Evolutionary conservation across 208 protist species (phyloP), one percentile per base, ranked within the genome.

Genomic region (Wallacemonas sp.): DNA sequence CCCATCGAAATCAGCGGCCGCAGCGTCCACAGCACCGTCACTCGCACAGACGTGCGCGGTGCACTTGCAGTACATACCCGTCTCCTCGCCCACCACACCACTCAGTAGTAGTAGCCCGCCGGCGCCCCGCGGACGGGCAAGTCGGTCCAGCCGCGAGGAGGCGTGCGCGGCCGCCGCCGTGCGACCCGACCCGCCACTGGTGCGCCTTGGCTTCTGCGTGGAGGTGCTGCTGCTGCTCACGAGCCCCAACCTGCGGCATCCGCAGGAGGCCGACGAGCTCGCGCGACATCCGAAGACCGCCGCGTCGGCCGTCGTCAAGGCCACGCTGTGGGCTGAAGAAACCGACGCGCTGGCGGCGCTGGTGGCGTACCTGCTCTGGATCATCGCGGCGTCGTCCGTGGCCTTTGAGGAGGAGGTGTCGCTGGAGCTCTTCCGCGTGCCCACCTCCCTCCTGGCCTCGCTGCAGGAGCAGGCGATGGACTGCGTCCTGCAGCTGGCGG

Each of bases 161-260:
- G 18, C 42, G 44, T 22, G 23, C 23, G 52, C 18, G 12, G n/a
- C 39, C 4, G 14, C 16, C 8, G 1, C 3, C 22, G 22, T 20
- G 20, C 65, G 38, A 1, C 29, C 18, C 25, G 29, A 39, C 39
- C 25, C 44, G 41, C 25, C 64, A 22, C 8, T 50, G 32, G 72
- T 77, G 45, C 73, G 73, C 23, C 69, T 95, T 18, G 82, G 84
- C 31, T 82, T 82, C 63, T 95, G 89, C 70, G 70, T 88, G 11
- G 84, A 93, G 41, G 71, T 95, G 25, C 57, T 95, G 20, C 72
- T 84, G 72, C 71, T 79, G 38, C 74, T 95, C 54, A 92, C 82
- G 48, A 80, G 70, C 39, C 85, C 83, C 0, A 88, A 95, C 54
- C 77, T 95, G 25, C 76, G 72, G 7, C 61, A 70, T 18, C 57